Conservation (phyloP, 495 filamentous ascomycete species). For the Talaromyces stipitatus region DNA sequence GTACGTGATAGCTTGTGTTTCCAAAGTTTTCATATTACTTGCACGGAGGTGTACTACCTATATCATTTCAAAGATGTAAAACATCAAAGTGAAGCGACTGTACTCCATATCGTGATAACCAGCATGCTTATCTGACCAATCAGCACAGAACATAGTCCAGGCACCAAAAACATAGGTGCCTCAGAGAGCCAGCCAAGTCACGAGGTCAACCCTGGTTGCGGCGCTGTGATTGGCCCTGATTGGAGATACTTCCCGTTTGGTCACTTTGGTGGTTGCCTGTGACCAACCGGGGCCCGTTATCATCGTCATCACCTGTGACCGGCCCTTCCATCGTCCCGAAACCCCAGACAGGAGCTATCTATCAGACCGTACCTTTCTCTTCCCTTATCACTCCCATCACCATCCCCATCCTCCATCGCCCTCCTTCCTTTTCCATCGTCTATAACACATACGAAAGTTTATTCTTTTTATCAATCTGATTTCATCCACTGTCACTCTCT, state of each 20-base stretch:
- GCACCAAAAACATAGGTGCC: background rate
- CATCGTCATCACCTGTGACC: background rate
- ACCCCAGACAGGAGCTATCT: slow-evolving; percentile 8
- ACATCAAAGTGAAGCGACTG: too few relatives aligned
- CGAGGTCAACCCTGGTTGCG: background rate
- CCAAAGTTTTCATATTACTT: too few relatives aligned
- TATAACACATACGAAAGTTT: background rate
- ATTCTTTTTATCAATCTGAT: background rate
- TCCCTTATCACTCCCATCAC: slow-evolving; percentile 9
- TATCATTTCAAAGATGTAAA: too few relatives aligned
- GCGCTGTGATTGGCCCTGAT: background rate
- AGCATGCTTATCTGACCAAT: background rate
- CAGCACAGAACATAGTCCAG: background rate
- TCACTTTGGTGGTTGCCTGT: background rate
- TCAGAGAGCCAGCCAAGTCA: background rate
- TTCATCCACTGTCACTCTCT: slow-evolving; percentile 10
- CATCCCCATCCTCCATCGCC: background rate
- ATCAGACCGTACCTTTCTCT: slow-evolving; percentile 5
- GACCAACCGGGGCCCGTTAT: background rate
- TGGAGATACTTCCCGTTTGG: background rate
- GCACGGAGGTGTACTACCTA: too few relatives aligned
- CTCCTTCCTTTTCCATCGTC: slow-evolving; percentile 16
- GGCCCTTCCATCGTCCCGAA: slow-evolving; percentile 15
- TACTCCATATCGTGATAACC: too few relatives aligned
- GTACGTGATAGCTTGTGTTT: background rate